Base-by-base conservation (phyloP, 805 yeast genomes). In the Zygoascus bituminiphila region DNA sequence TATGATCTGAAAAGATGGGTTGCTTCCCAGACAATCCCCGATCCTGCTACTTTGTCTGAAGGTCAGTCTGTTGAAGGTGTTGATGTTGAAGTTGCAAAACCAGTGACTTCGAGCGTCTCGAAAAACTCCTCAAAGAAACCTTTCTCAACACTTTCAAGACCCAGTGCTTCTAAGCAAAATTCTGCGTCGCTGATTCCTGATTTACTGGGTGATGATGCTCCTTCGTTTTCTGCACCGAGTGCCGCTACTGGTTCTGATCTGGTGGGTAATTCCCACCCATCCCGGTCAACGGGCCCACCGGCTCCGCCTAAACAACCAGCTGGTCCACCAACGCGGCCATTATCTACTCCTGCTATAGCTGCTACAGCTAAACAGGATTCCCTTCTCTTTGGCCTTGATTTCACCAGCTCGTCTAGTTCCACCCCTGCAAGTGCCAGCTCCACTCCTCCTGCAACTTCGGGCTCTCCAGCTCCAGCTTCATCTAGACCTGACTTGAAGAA, bases 1-100 rank as follows among this genome's bases (percentile, higher is more conserved):
- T 93, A 93, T 64, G 97, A 88, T 56, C 63, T 83, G 68, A 87
- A 82, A 66, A 84, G 89, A 60, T 93, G 98, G 98, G 80, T 76
- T 1, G 67, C 73, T 8, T 70, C 80, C n/a, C 57, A 57, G 15
- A 61, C 63, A 9, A 63, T 81, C 15, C 88, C 89, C 1, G 81
- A 82, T 57, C 88, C 91, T 2, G 61, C 70, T 52, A 57, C 74
- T 4, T 57, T 74, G 24, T 54, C 50, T 5, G 51, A 45, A 24
- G 50, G 37, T 7, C 19, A 41, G 15, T 10, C 41, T 22, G 8
- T 35, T 9, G 42, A 3, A 9, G 19, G 3, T 7, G 25, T 15
- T n/a, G 41, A 14, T 19, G 29, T 15, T n/a, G 10, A 17, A 12
- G 33, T 31, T 14, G 12, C 44, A 15, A 21, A 23, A 15, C 24